phyloP scores from a whole-genome alignment of 305 asterid genomes.

The Fraxinus greggii region DNA sequence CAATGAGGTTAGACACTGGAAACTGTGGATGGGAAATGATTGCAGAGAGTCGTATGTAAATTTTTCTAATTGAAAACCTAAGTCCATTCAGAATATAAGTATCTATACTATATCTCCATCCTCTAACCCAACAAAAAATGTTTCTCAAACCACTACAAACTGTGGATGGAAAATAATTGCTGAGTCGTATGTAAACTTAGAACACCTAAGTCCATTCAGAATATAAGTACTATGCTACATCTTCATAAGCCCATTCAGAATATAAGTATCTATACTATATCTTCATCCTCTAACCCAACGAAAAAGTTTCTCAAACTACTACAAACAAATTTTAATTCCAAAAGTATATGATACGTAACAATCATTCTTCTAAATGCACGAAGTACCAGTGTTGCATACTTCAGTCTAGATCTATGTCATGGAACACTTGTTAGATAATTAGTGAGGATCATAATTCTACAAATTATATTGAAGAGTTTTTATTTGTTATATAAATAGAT shows the following conservation, averaged over 20 bases:
- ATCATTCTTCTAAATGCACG: background rate
- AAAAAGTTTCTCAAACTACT: background rate
- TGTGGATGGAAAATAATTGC: background rate
- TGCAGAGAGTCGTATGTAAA: background rate
- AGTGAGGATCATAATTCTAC: background rate
- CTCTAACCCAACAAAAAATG: background rate
- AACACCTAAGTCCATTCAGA: background rate
- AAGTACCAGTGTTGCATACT: conserved; percentile 5
- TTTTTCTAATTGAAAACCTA: background rate
- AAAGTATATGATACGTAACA: conserved; percentile 2
- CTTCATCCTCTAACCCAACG: background rate
- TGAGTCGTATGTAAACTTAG: background rate
- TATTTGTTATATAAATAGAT: background rate
- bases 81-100: background rate
- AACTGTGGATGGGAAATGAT: background rate
- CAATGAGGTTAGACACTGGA: background rate
- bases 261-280: background rate
- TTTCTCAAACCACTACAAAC: background rate
- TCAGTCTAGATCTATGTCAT: background rate
- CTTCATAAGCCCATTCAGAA: background rate
- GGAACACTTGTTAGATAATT: background rate
- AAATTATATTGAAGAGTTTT: background rate
- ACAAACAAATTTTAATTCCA: conserved; percentile 1
- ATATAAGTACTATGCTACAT: background rate
- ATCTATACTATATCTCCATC: background rate